Percentiles rank a stretch among this genome's conserved stretches.
phyloP scores from a whole-genome alignment of 495 filamentous ascomycete genomes.

The Aspergillus asperescens region DNA sequence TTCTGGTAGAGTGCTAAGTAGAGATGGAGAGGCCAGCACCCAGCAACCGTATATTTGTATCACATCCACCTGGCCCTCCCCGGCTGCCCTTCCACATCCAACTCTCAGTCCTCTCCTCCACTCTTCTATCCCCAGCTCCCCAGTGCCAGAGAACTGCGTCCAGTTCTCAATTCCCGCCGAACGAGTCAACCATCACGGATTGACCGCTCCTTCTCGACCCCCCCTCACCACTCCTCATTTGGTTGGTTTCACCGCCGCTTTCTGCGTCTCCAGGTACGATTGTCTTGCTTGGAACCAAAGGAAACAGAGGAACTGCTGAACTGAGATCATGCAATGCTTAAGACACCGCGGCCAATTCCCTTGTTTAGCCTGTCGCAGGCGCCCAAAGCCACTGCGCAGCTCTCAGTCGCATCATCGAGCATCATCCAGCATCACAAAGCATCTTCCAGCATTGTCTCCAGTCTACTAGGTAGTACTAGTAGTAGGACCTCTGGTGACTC shows the following conservation, averaged over 20 bases:
- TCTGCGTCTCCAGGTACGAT: constrained; percentile 7
- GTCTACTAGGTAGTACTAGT: too few species aligned
- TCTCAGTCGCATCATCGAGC: not conserved
- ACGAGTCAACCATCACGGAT: too few species aligned
- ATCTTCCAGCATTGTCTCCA: constrained; percentile 4
- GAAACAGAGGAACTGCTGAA: not conserved
- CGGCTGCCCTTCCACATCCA: not conserved
- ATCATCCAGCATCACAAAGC: constrained; percentile 17
- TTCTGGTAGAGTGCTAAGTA: not conserved
- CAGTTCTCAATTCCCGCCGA: not conserved
- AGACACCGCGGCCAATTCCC: not conserved
- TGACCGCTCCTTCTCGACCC: constrained; percentile 16
- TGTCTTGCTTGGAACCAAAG: not conserved
- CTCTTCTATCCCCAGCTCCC: not conserved
- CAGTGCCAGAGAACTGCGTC: not conserved
- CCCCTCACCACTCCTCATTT: not conserved
- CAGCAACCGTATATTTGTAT: not conserved
- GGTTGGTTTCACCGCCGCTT: constrained; percentile 14
- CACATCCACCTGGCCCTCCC: not conserved
- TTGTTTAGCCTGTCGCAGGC: not conserved
- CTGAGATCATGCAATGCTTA: constrained; percentile 4
- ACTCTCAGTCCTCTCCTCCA: not conserved
- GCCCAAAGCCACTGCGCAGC: not conserved
- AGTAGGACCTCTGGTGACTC: too few species aligned
- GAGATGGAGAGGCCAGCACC: not conserved